Base-by-base conservation (phyloP, 2,329 filamentous ascomycete genomes). In the Fusarium euwallaceae region DNA sequence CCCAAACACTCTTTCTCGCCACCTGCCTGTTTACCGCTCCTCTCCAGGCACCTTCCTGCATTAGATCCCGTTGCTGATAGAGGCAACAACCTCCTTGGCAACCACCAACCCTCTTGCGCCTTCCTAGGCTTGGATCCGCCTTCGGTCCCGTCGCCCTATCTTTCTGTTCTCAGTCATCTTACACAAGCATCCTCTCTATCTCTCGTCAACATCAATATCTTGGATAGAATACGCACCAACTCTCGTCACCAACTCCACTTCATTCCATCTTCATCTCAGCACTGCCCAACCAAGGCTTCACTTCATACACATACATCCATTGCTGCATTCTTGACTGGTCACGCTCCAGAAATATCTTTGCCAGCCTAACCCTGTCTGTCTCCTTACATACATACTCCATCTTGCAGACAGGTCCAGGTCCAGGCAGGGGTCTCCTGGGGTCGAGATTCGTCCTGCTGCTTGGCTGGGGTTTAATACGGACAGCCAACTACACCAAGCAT, bases 401-500 rank as follows among this genome's bases (percentile, higher is more conserved):
- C 39, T 32, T 58, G 27, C 20, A 20, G 45, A 29, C 62, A 37
- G 45, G 10, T 53, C 51, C 59, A 37, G 39, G 14, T 53, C 51
- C n/a, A 43, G 43, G 51, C 59, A 63, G 24, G 45, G 56, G 37
- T 64, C 45, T 55, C 37, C 34, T 48, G 45, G 51, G 58, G 45
- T 64, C 39, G 51, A 58, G 22, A 56, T 43, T 45, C 41, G 37
- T 39, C 56, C 56, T 53, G 36, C 59, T 29, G 12, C 55, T 66
- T 48, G 61, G 45, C 43, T 68, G 24, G 59, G 34, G 58, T 56
- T 39, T 32, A 41, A 51, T 64, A 34, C 60, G 20, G 32, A 60
- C 63, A 51, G 20, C 51, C 55, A 60, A 69, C 45, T 41, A 60
- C 24, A 58, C 64, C 43, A 56, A n/a, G 53, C 48, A 60, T 67